These are phyloP conservation scores for Botryosphaeria agaves DNA, from an alignment of 2,329 filamentous ascomycete species.

Conservation along the genomic window DNA sequence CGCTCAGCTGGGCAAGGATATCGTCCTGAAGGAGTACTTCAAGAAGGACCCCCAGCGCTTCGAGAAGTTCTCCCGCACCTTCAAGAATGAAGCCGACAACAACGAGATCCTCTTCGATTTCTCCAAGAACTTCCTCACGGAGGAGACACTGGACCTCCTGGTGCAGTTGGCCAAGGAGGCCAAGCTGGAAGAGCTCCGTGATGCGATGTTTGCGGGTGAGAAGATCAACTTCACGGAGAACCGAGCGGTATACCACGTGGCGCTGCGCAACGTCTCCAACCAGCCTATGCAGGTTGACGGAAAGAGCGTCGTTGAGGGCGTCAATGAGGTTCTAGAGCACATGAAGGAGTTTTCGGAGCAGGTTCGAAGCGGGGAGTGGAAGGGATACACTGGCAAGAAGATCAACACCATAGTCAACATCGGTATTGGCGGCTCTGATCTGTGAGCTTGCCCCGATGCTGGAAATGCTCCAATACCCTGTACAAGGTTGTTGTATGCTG, in stretches of 20 bases:
- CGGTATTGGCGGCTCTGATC: conserved; percentile 93
- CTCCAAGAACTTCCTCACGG: conserved; percentile 94
- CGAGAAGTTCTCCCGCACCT: conserved; percentile 74
- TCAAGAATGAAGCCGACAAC: conserved; percentile 59
- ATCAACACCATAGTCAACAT: conserved; percentile 94
- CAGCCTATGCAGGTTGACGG: conserved; percentile 74
- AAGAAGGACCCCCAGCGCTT: conserved; percentile 76
- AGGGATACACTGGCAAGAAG: conserved; percentile 93
- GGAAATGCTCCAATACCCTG: not conserved
- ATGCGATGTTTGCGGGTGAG: conserved; percentile 93
- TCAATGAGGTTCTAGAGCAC: conserved; percentile 81
- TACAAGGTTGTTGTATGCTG: too few species aligned
- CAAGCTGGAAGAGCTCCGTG: conserved; percentile 77
- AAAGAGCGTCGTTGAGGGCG: conserved; percentile 82
- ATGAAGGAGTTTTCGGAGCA: conserved; percentile 98
- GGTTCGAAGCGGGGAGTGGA: conserved; percentile 89
- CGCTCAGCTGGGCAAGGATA: conserved; percentile 67
- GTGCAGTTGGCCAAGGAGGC: conserved; percentile 86
- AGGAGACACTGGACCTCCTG: conserved; percentile 76
- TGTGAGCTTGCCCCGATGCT: conserved; percentile 54
- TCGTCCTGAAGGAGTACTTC: conserved; percentile 88
- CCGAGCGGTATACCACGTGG: conserved; percentile 88
- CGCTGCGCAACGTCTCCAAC: conserved; percentile 77
- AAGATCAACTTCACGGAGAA: conserved; percentile 99
- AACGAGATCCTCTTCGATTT: conserved; percentile 94